phyloP scores from a whole-genome alignment of 2,329 filamentous ascomycete genomes.

The Colletotrichum cuscutae region DNA sequence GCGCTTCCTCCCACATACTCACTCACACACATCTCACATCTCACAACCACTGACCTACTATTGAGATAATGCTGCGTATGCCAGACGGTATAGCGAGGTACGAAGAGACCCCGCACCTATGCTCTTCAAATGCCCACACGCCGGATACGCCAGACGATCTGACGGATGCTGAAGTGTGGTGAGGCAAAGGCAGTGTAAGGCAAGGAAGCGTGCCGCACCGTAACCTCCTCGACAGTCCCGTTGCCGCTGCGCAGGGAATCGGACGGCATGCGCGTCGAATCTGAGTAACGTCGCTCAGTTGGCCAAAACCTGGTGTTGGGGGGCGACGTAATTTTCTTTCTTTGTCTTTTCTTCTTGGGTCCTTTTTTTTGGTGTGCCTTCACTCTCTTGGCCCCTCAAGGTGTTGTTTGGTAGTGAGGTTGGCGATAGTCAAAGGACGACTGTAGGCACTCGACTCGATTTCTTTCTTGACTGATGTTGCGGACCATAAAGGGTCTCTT shows the following conservation, averaged over 20 bases:
- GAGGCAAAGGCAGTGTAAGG: not conserved
- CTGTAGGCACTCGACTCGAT: not conserved
- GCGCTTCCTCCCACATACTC: not conserved
- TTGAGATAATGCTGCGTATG: not conserved
- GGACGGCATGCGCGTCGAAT: no score
- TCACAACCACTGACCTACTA: not conserved
- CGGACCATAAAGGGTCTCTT: not conserved
- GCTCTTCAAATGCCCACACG: conserved; percentile 8
- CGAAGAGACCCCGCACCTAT: not conserved
- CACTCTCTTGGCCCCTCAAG: not conserved
- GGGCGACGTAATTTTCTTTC: no score
- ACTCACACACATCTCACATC: not conserved
- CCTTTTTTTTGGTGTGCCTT: not conserved
- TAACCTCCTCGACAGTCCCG: not conserved
- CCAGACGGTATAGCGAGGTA: not conserved
- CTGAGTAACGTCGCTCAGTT: not conserved
- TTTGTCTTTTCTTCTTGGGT: not conserved
- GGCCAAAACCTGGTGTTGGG: not conserved
- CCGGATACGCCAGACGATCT: conserved; percentile 5
- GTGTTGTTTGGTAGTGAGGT: not conserved
- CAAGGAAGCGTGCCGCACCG: conserved; percentile 6
- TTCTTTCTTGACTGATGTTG: not conserved
- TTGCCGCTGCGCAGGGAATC: not conserved
- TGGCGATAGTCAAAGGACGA: not conserved
- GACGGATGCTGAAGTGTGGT: conserved; percentile 13